A percentile compares a stretch with the other conserved stretches of the same genome.
Evolutionary conservation across 2,329 filamentous ascomycete genomes (phyloP).

Genomic region (Phialophora tarda): DNA sequence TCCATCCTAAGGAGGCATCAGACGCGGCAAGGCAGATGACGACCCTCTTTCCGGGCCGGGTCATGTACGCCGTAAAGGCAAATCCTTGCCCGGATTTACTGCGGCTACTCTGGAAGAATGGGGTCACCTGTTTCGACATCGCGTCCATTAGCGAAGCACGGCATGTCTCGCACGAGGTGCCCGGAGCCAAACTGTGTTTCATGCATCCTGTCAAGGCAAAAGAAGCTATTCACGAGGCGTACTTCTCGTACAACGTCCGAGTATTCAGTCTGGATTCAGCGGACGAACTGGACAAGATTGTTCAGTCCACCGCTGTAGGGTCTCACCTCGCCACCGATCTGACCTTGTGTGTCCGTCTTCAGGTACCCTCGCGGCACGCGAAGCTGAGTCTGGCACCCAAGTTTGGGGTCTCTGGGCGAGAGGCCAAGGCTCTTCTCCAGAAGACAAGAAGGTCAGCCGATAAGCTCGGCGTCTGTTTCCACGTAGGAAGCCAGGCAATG

Average conservation of each 20-base stretch:
- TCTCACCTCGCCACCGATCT: background rate
- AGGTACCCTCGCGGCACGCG: slow-evolving; percentile 2
- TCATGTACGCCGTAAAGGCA: slow-evolving; percentile 19
- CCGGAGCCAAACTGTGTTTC: slow-evolving; percentile 7
- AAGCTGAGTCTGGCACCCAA: slow-evolving; percentile 5
- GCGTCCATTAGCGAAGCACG: slow-evolving; percentile 11
- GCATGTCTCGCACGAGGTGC: background rate
- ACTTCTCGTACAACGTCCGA: slow-evolving; percentile 2
- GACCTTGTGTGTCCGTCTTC: slow-evolving; percentile 8
- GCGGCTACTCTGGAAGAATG: background rate
- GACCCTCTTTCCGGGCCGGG: background rate
- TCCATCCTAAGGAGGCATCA: too few relatives aligned
- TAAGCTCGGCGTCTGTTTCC: slow-evolving; percentile 10
- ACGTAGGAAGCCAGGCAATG: slow-evolving; percentile 18
- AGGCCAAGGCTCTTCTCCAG: background rate
- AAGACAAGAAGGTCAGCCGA: background rate
- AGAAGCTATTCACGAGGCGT: slow-evolving; percentile 16
- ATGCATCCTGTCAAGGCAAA: slow-evolving; percentile 20
- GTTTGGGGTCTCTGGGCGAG: background rate
- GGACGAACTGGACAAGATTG: slow-evolving; percentile 11
- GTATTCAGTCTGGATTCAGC: slow-evolving; percentile 6
- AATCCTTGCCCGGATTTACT: slow-evolving; percentile 14
- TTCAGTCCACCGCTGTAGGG: slow-evolving; percentile 1
- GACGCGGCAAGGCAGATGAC: too few relatives aligned
- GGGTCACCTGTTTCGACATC: slow-evolving; percentile 10